Percentiles rank a stretch among this genome's conserved stretches.
Evolutionary conservation across 768 basidiomycete genomes (phyloP).

Genomic region (Phanerochaete carnosa): DNA sequence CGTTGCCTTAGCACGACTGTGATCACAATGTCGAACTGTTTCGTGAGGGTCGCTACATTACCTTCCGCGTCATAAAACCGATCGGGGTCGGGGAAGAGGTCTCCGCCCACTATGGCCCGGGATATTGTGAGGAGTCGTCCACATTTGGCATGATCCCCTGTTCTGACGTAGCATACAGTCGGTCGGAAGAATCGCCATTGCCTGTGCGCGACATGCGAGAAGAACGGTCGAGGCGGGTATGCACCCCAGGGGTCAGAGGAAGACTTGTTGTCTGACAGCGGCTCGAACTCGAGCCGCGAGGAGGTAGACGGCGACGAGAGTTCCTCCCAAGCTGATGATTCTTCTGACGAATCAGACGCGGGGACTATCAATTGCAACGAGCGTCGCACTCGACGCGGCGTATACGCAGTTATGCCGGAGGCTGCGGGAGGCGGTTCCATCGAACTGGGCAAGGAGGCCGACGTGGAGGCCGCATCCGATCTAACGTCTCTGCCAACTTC

Average conservation of each 20-base stretch:
- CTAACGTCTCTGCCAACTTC: slow-evolving; percentile 46
- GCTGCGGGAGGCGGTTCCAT: slow-evolving; percentile 63
- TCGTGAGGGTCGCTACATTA: slow-evolving; percentile 86
- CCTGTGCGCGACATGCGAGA: slow-evolving; percentile 86
- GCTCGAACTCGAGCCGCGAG: slow-evolving; percentile 29
- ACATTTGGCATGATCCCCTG: slow-evolving; percentile 11
- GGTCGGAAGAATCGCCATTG: slow-evolving; percentile 71
- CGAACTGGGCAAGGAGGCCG: slow-evolving; percentile 41
- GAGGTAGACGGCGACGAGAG: slow-evolving; percentile 46
- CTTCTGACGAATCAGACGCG: slow-evolving; percentile 21
- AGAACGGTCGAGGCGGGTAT: slow-evolving; percentile 71
- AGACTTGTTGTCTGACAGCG: slow-evolving; percentile 41
- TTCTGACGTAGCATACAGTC: slow-evolving; percentile 38
- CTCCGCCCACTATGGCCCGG: slow-evolving; percentile 87
- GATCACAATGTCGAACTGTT: slow-evolving; percentile 87
- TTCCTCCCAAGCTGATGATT: slow-evolving; percentile 18
- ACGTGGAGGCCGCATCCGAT: slow-evolving; percentile 44
- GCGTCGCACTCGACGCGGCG: slow-evolving; percentile 75
- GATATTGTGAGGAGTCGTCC: slow-evolving; percentile 66
- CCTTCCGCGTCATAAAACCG: slow-evolving; percentile 77
- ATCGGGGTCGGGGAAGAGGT: slow-evolving; percentile 84
- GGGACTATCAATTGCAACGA: slow-evolving; percentile 66
- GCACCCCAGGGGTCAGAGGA: slow-evolving; percentile 45
- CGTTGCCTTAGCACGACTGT: slow-evolving; percentile 70
- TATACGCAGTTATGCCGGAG: slow-evolving; percentile 66